A percentile compares a stretch with the other conserved stretches of the same genome.
Conservation (phyloP, 768 basidiomycete genomes). For the Suillus variegatus region DNA sequence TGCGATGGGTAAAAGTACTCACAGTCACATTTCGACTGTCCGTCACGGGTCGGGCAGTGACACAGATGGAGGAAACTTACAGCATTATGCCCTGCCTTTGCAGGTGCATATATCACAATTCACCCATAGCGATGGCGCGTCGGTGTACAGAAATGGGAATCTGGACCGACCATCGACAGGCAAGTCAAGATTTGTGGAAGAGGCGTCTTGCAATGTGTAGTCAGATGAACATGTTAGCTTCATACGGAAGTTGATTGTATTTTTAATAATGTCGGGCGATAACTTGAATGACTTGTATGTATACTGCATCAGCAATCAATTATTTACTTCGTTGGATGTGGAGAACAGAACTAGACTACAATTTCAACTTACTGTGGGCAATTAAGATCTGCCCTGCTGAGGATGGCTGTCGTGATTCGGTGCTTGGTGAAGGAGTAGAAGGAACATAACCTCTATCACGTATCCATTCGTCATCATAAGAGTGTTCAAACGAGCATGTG, state of each 20-base stretch:
- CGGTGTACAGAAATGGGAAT: background rate
- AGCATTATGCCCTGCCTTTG: conserved; percentile 6
- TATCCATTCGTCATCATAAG: background rate
- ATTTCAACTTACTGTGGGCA: background rate
- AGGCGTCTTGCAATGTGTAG: background rate
- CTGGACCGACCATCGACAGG: background rate
- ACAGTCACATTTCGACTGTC: background rate
- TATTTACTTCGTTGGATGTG: background rate
- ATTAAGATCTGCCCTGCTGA: background rate
- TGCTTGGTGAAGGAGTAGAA: background rate
- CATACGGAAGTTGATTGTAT: background rate
- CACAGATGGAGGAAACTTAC: background rate
- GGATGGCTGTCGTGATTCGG: background rate
- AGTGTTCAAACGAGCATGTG: too few relatives aligned
- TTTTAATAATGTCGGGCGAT: background rate
- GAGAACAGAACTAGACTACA: background rate
- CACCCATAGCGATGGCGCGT: background rate
- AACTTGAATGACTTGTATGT: background rate
- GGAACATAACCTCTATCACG: background rate
- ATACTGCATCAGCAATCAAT: background rate
- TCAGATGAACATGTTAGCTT: background rate
- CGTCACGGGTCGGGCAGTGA: background rate
- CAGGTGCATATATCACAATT: conserved; percentile 10
- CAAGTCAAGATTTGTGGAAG: background rate
- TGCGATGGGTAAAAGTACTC: background rate